Percentiles rank a stretch among this genome's conserved stretches.
Evolutionary conservation across 1,139 yeast species (phyloP).

Genomic region (Hemisphaericaspora xylofermentans): DNA sequence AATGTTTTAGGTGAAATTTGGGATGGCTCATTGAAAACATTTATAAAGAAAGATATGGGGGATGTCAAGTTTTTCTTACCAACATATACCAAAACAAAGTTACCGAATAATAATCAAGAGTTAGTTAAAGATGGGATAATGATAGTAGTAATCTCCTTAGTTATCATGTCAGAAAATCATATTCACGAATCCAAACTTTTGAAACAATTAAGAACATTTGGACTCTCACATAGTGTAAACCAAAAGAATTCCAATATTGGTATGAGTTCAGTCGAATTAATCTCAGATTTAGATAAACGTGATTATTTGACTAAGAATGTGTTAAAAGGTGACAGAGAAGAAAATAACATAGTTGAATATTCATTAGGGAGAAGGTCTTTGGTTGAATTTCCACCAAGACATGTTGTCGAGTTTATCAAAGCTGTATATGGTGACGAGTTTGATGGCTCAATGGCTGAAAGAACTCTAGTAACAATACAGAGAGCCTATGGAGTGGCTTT

Average conservation of each 20-base stretch:
- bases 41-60: slow-evolving; percentile 8
- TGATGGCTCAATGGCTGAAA: slow-evolving; percentile 20
- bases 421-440: slow-evolving; percentile 30
- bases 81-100: slow-evolving; percentile 10
- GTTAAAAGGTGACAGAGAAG: slow-evolving; percentile 14
- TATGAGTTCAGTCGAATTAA: slow-evolving; percentile 23
- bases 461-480: slow-evolving; percentile 27
- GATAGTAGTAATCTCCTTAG: slow-evolving; percentile 25
- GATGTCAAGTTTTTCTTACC: slow-evolving; percentile 21
- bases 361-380: slow-evolving; percentile 35
- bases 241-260: slow-evolving; percentile 25
- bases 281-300: slow-evolving; percentile 30
- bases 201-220: slow-evolving; percentile 26
- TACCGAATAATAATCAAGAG: slow-evolving; percentile 26
- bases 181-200: slow-evolving; percentile 28
- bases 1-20: slow-evolving; percentile 24
- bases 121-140: slow-evolving; percentile 32
- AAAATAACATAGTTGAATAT: slow-evolving; percentile 24
- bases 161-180: slow-evolving; percentile 37
- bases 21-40: slow-evolving; percentile 10
- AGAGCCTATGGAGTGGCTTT: slow-evolving; percentile 23
- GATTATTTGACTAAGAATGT: slow-evolving; percentile 32
- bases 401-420: slow-evolving; percentile 28
- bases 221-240: slow-evolving; percentile 26
- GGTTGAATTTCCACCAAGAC: slow-evolving; percentile 33